Percentiles rank a stretch among this genome's conserved stretches.
phyloP scores from a whole-genome alignment of 345 rosid species.

The Sisymbrium irio region DNA sequence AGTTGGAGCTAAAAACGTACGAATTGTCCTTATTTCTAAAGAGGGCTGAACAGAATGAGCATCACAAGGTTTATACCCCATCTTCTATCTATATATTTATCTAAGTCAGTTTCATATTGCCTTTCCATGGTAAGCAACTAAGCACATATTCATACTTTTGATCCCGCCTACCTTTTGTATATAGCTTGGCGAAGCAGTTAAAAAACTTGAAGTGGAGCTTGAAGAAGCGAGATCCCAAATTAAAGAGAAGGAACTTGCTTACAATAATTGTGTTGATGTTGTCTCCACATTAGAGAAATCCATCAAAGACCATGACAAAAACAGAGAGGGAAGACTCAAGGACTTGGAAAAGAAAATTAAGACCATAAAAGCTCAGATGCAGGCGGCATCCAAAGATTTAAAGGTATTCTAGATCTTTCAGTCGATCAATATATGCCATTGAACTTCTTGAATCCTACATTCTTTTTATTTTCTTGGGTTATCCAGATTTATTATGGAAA shows the following conservation, averaged over 20 bases:
- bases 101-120: background rate
- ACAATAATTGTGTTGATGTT: constrained; percentile 48
- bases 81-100: background rate
- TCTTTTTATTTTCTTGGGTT: background rate
- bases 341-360: constrained; percentile 72
- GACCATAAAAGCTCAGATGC: constrained; percentile 72
- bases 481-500: background rate
- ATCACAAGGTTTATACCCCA: constrained; percentile 71
- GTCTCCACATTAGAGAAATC: constrained; percentile 77
- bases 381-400: constrained; percentile 73
- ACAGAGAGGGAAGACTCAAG: constrained; percentile 79
- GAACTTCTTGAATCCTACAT: constrained; percentile 3
- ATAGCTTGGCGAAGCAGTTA: constrained; percentile 82
- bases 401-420: constrained; percentile 50
- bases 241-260: constrained; percentile 64
- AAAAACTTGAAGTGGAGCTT: constrained; percentile 79
- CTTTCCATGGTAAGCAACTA: background rate
- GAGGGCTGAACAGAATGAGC: constrained; percentile 96
- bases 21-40: constrained; percentile 84
- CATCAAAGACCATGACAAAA: constrained; percentile 76
- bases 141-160: constrained; percentile 4
- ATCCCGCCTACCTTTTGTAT: constrained; percentile 9
- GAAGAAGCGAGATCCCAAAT: constrained; percentile 59
- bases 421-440: background rate
- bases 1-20: constrained; percentile 81